Base-by-base conservation (phyloP, 441 rosid genomes). In the Cnidoscolus chayamansa region DNA sequence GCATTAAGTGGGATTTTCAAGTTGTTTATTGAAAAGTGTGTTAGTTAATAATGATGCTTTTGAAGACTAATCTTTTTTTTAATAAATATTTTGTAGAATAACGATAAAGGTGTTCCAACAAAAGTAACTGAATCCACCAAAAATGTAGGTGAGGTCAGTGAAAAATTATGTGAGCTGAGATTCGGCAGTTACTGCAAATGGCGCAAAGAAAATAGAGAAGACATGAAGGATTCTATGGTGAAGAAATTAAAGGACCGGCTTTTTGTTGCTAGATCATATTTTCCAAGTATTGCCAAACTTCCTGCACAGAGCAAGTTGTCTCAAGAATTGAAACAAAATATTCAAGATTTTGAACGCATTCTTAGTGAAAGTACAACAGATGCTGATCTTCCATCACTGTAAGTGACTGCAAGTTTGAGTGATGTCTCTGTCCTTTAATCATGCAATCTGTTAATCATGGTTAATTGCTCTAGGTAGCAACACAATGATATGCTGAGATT, bases 171-270 rank as follows among this genome's bases (percentile, higher is more conserved):
- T 78, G 97, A 95, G 80, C 67, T 82, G 75, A 84, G 81, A 81
- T 91, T 84, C 81, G 97, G 98, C 68, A 89, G 97, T 84, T 94
- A 94, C 83, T 94, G 98, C 85, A 84, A 84, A 68, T 94, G 98
- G 98, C 88, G 84, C 66, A 85, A 79, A 73, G 85, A 91, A 79
- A 87, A 89, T 81, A 90, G 80, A 81, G 88, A 90, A 85, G 84
- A 85, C 10, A 79, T 91, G 87, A 91, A 87, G 82, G 98, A 94
- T 84, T 70, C 77, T 54, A 82, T 82, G 83, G 96, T 94, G 79
- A 91, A 90, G 82, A 90, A 83, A 83, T 80, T 94, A 82, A 94
- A 91, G 84, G 98, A 91, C 78, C 85, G 78, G 77, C 95, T 94
- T 75, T 95, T 95, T 78, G 93, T 87, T 65, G 97, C 97, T 74